These are phyloP conservation scores for Macrolepiota albuminosa DNA, from an alignment of 768 basidiomycete species.

Conservation along the genomic window DNA sequence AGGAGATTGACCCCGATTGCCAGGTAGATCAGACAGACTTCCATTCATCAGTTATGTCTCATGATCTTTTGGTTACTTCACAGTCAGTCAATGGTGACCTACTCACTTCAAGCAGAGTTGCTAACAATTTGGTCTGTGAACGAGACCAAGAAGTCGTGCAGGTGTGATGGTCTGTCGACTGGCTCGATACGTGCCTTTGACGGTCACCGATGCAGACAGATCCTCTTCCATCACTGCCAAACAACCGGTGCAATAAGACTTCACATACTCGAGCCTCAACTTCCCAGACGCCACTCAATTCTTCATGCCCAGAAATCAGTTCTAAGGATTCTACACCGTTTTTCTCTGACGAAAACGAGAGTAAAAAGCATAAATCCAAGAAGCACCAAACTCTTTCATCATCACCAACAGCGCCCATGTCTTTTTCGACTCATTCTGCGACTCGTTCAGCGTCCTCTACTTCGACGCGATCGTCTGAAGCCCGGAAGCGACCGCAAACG, in stretches of 20 bases:
- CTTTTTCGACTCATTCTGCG: not conserved
- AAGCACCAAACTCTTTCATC: not conserved
- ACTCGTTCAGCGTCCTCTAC: not conserved
- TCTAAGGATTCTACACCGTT: not conserved
- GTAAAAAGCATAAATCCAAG: not conserved
- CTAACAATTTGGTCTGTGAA: not conserved
- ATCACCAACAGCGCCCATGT: not conserved
- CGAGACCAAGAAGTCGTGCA: not conserved
- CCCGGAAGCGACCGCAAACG: not conserved
- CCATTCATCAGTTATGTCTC: not conserved
- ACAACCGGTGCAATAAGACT: not conserved
- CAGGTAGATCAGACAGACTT: not conserved
- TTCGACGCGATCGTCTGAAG: not conserved
- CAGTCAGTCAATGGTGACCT: not conserved
- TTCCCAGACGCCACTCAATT: not conserved
- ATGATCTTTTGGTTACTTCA: not conserved
- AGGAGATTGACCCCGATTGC: no score
- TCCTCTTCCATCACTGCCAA: not conserved
- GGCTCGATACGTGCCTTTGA: not conserved
- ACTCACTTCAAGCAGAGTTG: not conserved
- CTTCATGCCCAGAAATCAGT: not conserved
- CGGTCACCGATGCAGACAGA: constrained; percentile 1
- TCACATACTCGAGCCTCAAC: not conserved
- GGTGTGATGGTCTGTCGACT: constrained; percentile 4
- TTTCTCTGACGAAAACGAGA: not conserved